These are phyloP conservation scores for Xylaria grammica DNA, from an alignment of 495 filamentous ascomycete genomes.

Conservation along the genomic window DNA sequence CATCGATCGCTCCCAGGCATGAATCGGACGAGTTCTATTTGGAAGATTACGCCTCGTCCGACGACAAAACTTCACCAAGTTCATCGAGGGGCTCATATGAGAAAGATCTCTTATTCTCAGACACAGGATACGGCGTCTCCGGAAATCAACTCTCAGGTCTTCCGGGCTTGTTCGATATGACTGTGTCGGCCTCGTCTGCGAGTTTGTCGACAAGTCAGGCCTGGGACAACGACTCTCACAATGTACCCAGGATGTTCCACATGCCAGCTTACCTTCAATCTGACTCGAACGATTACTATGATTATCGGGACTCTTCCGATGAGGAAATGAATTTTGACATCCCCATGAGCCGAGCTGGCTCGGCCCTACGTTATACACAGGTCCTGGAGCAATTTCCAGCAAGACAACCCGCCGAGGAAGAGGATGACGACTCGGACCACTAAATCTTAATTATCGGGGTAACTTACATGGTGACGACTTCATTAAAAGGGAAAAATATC, in stretches of 20 bases:
- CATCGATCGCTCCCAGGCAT: not conserved
- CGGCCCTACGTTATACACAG: not conserved
- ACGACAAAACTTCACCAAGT: constrained; percentile 1
- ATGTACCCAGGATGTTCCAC: constrained; percentile 19
- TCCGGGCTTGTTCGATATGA: constrained; percentile 40
- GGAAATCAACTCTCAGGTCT: constrained; percentile 47
- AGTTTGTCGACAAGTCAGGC: constrained; percentile 6
- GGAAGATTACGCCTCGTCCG: constrained; percentile 26
- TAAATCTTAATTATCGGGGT: not conserved
- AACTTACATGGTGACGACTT: not conserved
- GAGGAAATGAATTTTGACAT: constrained; percentile 36
- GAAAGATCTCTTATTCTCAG: constrained; percentile 50
- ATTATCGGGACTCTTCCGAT: constrained; percentile 24
- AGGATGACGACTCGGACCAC: constrained; percentile 21
- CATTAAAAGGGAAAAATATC: not conserved
- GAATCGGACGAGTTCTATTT: constrained; percentile 18
- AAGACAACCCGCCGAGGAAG: constrained; percentile 19
- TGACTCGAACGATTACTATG: constrained; percentile 25
- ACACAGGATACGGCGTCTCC: constrained; percentile 40
- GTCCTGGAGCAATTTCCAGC: not conserved
- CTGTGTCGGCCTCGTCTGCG: constrained; percentile 12
- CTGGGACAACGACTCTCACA: constrained; percentile 13
- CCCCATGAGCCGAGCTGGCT: constrained; percentile 20
- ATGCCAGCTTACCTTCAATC: constrained; percentile 26
- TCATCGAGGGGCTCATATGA: constrained; percentile 44